Conservation (phyloP, 2,329 filamentous ascomycete genomes). For the Coniella vitis region DNA sequence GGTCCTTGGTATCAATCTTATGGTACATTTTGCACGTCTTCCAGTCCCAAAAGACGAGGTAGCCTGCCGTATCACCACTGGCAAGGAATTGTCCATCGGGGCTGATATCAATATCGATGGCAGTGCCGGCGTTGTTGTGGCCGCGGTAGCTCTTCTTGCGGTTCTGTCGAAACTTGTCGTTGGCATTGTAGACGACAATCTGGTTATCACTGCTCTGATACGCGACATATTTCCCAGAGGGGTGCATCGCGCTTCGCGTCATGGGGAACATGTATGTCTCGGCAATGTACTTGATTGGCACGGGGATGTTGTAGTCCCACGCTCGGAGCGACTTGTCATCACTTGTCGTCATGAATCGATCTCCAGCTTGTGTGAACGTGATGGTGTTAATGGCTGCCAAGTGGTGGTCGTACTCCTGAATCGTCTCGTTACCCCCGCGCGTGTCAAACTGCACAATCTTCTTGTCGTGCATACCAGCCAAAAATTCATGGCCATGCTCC, state of each 20-base stretch:
- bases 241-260: constrained; percentile 77
- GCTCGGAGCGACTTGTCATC: constrained; percentile 94
- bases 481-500: constrained; percentile 76
- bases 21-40: constrained; percentile 99
- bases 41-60: constrained; percentile 97
- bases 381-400: constrained; percentile 97
- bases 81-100: constrained; percentile 89
- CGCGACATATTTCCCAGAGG: constrained; percentile 86
- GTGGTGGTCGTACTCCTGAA: constrained; percentile 98
- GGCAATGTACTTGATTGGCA: constrained; percentile 96
- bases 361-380: constrained; percentile 88
- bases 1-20: constrained; percentile 81
- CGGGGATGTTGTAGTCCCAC: constrained; percentile 98
- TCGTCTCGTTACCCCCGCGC: constrained; percentile 65
- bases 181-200: constrained; percentile 89
- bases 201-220: constrained; percentile 95
- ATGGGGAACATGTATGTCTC: constrained; percentile 98
- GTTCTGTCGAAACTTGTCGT: constrained; percentile 95
- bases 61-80: constrained; percentile 81
- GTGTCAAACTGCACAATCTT: constrained; percentile 98
- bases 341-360: constrained; percentile 94
- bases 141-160: constrained; percentile 94
- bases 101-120: constrained; percentile 80
- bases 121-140: constrained; percentile 92
- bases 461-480: constrained; percentile 97